Conservation (phyloP, 108 stramenopile genomes). For the Skeletonema menzelii region DNA sequence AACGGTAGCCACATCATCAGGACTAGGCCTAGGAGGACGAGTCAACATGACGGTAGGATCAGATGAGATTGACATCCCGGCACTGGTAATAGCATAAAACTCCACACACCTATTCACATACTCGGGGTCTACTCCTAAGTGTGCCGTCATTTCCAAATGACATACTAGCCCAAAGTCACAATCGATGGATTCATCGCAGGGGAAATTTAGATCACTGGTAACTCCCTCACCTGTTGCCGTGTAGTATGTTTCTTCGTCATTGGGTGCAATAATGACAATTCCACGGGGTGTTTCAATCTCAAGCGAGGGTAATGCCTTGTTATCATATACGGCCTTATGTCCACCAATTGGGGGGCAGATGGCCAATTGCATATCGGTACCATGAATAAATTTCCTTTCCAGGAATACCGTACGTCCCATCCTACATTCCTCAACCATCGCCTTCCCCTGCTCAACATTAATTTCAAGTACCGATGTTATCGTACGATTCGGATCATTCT, state of each 20-base stretch:
- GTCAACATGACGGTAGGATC: not conserved
- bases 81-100: not conserved
- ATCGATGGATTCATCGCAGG: not conserved
- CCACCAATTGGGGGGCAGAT: not conserved
- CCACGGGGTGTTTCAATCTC: not conserved
- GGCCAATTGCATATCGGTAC: not conserved
- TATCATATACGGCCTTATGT: not conserved
- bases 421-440: not conserved
- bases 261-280: not conserved
- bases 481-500: not conserved
- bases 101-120: not conserved
- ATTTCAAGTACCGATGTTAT: not conserved
- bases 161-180: not conserved
- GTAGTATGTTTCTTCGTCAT: not conserved
- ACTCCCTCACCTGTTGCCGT: not conserved
- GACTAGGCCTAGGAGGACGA: not conserved
- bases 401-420: not conserved
- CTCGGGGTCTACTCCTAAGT: not conserved
- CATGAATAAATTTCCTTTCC: not conserved
- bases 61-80: not conserved
- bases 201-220: not conserved
- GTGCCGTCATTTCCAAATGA: not conserved
- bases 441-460: constrained; percentile 3
- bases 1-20: not conserved
- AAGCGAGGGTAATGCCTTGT: not conserved